These are phyloP conservation scores for Dentipellis sp. DNA, from an alignment of 768 basidiomycete genomes.

Conservation along the genomic window DNA sequence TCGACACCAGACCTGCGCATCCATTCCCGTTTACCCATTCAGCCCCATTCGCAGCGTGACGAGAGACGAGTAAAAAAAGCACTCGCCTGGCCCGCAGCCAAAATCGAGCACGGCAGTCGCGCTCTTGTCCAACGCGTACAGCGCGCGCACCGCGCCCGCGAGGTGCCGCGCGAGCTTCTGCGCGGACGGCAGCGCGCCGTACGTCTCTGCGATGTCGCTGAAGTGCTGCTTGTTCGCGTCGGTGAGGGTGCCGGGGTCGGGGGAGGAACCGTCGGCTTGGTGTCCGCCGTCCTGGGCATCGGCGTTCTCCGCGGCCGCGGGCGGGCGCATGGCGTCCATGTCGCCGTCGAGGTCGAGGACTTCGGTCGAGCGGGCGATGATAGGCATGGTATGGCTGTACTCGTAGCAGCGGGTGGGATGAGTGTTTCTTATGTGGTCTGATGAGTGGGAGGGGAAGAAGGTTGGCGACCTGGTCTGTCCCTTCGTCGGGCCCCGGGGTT, in stretches of 20 bases:
- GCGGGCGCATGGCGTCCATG: not conserved
- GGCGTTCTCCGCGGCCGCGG: not conserved
- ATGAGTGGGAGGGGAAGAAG: too few relatives aligned
- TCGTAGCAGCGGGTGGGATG: too few relatives aligned
- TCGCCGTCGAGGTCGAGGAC: not conserved
- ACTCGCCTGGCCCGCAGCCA: conserved; percentile 1
- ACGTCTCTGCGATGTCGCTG: not conserved
- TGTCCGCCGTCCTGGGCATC: not conserved
- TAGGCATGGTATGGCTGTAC: too few relatives aligned
- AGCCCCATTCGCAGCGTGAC: not conserved
- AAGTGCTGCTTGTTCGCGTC: conserved; percentile 1
- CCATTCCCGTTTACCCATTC: too few relatives aligned
- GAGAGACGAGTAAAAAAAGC: not conserved
- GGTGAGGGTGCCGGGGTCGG: not conserved
- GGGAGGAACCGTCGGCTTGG: not conserved
- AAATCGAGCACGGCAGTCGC: not conserved
- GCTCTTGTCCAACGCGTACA: not conserved
- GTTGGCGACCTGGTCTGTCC: too few relatives aligned
- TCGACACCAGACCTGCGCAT: conserved; percentile 49
- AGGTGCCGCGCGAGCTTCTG: not conserved
- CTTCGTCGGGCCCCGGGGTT: too few relatives aligned
- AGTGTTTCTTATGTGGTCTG: too few relatives aligned
- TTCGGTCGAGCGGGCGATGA: not conserved
- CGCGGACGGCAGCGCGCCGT: not conserved
- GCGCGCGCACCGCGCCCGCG: not conserved